phyloP scores from a whole-genome alignment of 108 stramenopile species.

The Pseudonitzschia delicatissima region DNA sequence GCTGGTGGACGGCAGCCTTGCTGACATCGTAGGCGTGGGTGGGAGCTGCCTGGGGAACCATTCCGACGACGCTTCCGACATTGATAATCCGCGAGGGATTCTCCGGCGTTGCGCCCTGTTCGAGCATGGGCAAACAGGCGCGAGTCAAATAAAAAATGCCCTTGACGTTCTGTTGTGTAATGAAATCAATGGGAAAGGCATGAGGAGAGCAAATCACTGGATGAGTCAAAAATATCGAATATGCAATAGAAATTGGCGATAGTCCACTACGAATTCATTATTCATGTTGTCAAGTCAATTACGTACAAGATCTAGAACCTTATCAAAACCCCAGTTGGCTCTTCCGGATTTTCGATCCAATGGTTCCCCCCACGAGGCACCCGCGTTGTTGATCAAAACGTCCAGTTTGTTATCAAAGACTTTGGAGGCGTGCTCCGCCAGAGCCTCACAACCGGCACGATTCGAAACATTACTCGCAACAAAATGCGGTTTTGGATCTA shows the following conservation, averaged over 20 bases:
- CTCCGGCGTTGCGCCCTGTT: conserved; percentile 41
- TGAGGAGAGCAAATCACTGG: too few relatives aligned
- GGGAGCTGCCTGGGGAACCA: conserved; percentile 83
- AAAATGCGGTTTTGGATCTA: conserved; percentile 37
- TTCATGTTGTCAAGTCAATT: background rate
- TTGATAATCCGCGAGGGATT: conserved; percentile 91
- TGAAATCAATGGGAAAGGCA: too few relatives aligned
- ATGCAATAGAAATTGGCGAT: background rate
- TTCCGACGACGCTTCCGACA: conserved; percentile 88
- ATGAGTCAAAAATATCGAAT: too few relatives aligned
- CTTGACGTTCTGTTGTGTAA: conserved; percentile 77
- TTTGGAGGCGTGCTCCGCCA: conserved; percentile 54
- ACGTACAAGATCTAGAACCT: conserved; percentile 76
- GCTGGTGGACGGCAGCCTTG: conserved; percentile 91
- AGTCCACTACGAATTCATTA: background rate
- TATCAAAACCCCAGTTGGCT: conserved; percentile 94
- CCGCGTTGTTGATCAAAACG: conserved; percentile 82
- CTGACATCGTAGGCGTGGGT: conserved; percentile 93
- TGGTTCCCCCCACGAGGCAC: conserved; percentile 66
- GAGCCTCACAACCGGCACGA: conserved; percentile 75
- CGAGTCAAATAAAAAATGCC: conserved; percentile 88
- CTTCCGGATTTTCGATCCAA: conserved; percentile 72
- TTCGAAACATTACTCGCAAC: conserved; percentile 76
- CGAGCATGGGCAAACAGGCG: conserved; percentile 82
- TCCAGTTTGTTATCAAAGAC: conserved; percentile 70